Evolutionary conservation across 1,284 basidiomycete species (phyloP).

Genomic region (Ceratobasidium theobromae): DNA sequence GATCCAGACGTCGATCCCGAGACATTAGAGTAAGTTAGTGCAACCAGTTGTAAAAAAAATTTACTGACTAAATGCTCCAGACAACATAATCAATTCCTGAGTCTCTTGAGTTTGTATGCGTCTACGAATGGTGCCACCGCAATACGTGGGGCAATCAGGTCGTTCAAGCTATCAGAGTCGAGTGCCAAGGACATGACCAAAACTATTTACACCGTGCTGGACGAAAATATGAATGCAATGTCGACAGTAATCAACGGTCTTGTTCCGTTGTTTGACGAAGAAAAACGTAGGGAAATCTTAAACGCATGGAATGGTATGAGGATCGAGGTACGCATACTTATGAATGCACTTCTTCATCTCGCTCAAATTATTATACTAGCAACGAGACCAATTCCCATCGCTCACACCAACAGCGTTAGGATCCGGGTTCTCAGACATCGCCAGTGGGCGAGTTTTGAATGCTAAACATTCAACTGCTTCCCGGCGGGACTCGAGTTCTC

Average conservation of each 20-base stretch:
- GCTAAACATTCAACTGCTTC: constrained; percentile 65
- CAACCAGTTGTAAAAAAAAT: neutral
- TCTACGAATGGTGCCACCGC: constrained; percentile 72
- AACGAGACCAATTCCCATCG: constrained; percentile 82
- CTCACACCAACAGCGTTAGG: constrained; percentile 57
- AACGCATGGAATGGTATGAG: constrained; percentile 82
- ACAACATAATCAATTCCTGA: constrained; percentile 28
- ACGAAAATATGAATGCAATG: constrained; percentile 73
- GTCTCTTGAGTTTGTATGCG: constrained; percentile 21
- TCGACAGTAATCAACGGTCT: constrained; percentile 76
- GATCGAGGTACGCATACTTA: constrained; percentile 61
- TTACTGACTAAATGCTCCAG: neutral
- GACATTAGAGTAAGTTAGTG: constrained; percentile 14
- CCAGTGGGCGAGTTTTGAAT: constrained; percentile 78
- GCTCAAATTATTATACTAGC: constrained; percentile 48
- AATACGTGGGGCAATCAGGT: constrained; percentile 77
- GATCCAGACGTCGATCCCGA: constrained; percentile 21
- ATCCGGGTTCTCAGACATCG: constrained; percentile 71
- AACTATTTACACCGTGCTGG: constrained; percentile 83
- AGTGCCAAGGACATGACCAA: constrained; percentile 82
- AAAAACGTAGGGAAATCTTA: constrained; percentile 77
- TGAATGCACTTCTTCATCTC: neutral
- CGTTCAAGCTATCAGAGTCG: constrained; percentile 77
- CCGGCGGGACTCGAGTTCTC: constrained; percentile 50
- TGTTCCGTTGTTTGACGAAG: constrained; percentile 79